Evolutionary conservation across 2,329 filamentous ascomycete genomes (phyloP), one percentile per base, ranked within the genome.

Genomic region (Decorospora gaudefroyi): DNA sequence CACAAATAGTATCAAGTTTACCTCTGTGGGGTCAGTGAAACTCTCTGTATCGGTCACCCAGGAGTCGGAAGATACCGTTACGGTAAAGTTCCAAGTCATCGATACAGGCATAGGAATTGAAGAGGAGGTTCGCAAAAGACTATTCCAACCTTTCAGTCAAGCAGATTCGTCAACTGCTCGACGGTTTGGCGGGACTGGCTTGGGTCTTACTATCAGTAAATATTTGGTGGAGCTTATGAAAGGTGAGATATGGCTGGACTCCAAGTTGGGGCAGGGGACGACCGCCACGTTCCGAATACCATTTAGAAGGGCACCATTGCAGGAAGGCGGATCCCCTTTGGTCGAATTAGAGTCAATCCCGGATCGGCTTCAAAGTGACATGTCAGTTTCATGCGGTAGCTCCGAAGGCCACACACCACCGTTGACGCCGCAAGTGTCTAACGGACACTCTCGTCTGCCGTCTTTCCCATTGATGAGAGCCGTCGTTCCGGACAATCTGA

Each of bases 71-170:
- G 85, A 89, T 6, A 79, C 74, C 0, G 80, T 88, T 17, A 80
- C 84, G 29, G 79, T 91, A 28, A 82, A 81, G 35, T 91, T 92
- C 57, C 79, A 80, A 0, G 79, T 93, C 4, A 81, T 87, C 64
- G 88, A 93, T 55, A 88, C 86, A 0, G 88, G 88, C 0, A 90
- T 92, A 36, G 88, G 88, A 3, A 91, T 92, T 21, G 85, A 90
- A 52, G 85, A 90, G 33, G 85, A 88, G 42, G 86, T 90, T 4
- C 79, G 83, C 12, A 84, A 83, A 59, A 80, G 80, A 25, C 74
- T 92, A 1, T 93, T 92, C 71, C 84, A 86, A 53, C 88, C 88
- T 0, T 93, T 92, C 67, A 88, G 84, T 49, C 88, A 93, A 67
- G 88, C 87, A 4, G 88, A 92, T 61, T 83, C 87, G 1, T 90